Conservation (phyloP, 2,329 filamentous ascomycete species). For the Pochonia chlamydosporia region DNA sequence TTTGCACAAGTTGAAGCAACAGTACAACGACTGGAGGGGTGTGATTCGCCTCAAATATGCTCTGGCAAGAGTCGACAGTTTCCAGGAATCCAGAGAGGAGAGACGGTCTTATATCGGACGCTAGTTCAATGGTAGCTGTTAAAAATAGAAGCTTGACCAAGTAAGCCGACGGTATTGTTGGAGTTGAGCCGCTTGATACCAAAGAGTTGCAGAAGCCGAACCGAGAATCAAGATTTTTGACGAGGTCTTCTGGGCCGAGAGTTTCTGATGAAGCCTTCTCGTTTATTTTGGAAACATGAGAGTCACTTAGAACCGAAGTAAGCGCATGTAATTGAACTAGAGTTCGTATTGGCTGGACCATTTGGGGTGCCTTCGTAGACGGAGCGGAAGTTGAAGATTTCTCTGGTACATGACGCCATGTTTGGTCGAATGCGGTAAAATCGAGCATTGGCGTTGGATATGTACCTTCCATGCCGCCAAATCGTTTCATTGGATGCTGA, state of each 20-base stretch:
- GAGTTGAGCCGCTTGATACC: slow-evolving; percentile 27
- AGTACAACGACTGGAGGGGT: slow-evolving; percentile 26
- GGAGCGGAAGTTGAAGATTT: background rate
- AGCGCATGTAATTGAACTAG: slow-evolving; percentile 7
- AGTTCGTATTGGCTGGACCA: slow-evolving; percentile 5
- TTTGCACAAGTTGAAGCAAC: slow-evolving; percentile 29
- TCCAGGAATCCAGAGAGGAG: slow-evolving; percentile 31
- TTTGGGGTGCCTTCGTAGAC: background rate
- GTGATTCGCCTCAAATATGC: slow-evolving; percentile 25
- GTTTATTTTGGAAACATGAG: background rate
- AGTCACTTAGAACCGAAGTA: background rate
- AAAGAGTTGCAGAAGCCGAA: slow-evolving; percentile 34
- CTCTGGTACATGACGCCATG: background rate
- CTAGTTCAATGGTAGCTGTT: slow-evolving; percentile 27
- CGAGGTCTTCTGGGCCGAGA: slow-evolving; percentile 22
- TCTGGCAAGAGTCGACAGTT: slow-evolving; percentile 25
- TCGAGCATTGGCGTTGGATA: background rate
- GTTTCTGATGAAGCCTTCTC: background rate
- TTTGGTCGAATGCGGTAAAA: slow-evolving; percentile 4
- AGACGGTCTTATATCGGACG: slow-evolving; percentile 26
- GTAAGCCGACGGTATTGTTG: slow-evolving; percentile 28
- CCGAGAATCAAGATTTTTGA: slow-evolving; percentile 24
- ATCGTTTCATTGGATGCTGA: background rate
- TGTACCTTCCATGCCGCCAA: background rate
- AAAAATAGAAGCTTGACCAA: slow-evolving; percentile 32